Base-by-base conservation (phyloP, 2,329 filamentous ascomycete genomes). In the Lecanicillium sp. region DNA sequence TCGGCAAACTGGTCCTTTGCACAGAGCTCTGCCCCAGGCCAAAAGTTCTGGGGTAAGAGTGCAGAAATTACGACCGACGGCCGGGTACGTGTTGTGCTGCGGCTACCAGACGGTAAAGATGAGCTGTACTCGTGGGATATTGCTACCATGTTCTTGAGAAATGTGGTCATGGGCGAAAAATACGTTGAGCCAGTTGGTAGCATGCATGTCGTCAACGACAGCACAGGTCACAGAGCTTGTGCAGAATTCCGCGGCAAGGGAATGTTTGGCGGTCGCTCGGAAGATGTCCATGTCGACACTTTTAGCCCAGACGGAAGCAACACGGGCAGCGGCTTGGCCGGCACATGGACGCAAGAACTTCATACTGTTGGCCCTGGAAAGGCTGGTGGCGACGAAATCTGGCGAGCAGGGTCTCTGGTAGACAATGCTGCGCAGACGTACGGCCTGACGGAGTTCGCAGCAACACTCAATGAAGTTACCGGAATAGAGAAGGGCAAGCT, bases 31-130 rank as follows among this genome's bases (percentile, higher is more conserved):
- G 81, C 84, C 41, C 92, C 92, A 0, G 83, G 83, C 16, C 90
- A 98, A 56, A 96, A 96, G 57, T 98, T 98, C 66, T 96, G 92
- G 92, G 92, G 92, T 40, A 96, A 96, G 67, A 90, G 83, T 39
- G 87, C 87, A 3, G 92, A 98, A 60, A 78, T 98, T 45, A 92
- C 85, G 44, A 96, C 88, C 0, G 90, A 95, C 39, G 92, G 92
- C 3, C 83, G 86, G 18, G 80, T 87, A 4, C 78, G 89, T 35
- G 70, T 95, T 29, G 78, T 80, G 29, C 66, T 98, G 19, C 80
- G 73, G 18, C 56, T 80, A 35, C 49, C 69, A 1, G 75, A 92
- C 55, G 72, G 74, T 3, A 75, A 68, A 2, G 84, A 86, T 39
- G 90, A 96, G 56, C 73, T 79, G 44, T 98, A 90, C 64, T 89